phyloP scores from a whole-genome alignment of 805 yeast genomes.

The Ogataea dorogensis region DNA sequence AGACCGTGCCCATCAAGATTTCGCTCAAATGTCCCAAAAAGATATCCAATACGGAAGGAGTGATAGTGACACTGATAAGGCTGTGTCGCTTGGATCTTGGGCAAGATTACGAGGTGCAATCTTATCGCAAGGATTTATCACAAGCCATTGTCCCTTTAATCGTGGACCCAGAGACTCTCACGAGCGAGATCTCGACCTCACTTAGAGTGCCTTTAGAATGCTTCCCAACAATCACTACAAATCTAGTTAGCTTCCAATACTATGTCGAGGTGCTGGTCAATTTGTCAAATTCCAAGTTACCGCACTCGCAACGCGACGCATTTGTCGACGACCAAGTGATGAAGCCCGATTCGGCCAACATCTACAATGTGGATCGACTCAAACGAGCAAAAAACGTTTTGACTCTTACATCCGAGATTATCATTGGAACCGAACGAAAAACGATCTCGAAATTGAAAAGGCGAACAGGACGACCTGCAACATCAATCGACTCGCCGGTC shows the following conservation, averaged over 20 bases:
- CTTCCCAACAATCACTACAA: conserved; percentile 76
- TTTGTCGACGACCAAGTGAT: conserved; percentile 27
- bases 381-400: conserved; percentile 75
- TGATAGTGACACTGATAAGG: conserved; percentile 76
- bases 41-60: conserved; percentile 66
- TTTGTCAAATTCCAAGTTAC: conserved; percentile 52
- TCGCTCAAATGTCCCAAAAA: conserved; percentile 67
- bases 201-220: conserved; percentile 79
- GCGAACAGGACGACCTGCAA: conserved; percentile 9
- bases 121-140: conserved; percentile 79
- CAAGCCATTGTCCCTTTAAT: conserved; percentile 76
- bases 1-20: conserved; percentile 69
- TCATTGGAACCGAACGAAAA: conserved; percentile 74
- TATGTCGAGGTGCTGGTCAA: conserved; percentile 83
- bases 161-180: conserved; percentile 64
- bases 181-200: conserved; percentile 57
- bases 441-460: conserved; percentile 28
- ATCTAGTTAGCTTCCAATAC: conserved; percentile 76
- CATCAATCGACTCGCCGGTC: conserved; percentile 6
- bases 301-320: conserved; percentile 15
- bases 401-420: conserved; percentile 75
- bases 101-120: conserved; percentile 58
- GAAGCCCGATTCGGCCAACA: conserved; percentile 28
- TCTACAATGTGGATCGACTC: conserved; percentile 76
- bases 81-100: conserved; percentile 68